Conservation (phyloP, 2,329 filamentous ascomycete species). For the Chalara sp. region DNA sequence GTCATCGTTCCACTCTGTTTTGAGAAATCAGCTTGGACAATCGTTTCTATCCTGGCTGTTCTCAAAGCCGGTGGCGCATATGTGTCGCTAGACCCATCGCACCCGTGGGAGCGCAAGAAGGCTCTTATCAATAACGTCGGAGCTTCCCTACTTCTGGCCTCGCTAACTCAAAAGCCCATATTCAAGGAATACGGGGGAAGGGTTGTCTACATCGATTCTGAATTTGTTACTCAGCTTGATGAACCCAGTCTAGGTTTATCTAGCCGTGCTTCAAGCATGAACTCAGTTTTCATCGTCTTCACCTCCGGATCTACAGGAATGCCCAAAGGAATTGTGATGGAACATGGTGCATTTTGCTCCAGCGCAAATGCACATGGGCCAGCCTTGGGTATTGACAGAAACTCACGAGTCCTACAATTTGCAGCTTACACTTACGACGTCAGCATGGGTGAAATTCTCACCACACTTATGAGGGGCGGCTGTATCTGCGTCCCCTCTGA, state of each 20-base stretch:
- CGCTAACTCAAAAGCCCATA: too few species aligned
- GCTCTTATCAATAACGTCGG: too few species aligned
- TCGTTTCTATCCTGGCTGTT: conserved; percentile 21
- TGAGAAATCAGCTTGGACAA: conserved; percentile 20
- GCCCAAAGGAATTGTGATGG: conserved; percentile 18
- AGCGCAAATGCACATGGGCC: neutral
- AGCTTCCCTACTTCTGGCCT: too few species aligned
- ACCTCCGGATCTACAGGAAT: conserved; percentile 23
- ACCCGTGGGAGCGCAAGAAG: conserved; percentile 20
- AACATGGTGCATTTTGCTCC: conserved; percentile 7
- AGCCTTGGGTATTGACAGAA: neutral
- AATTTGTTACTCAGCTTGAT: too few species aligned
- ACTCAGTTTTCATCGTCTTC: conserved; percentile 7
- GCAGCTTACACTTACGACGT: conserved; percentile 10
- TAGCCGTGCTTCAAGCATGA: neutral
- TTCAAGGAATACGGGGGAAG: too few species aligned
- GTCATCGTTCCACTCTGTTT: conserved; percentile 18
- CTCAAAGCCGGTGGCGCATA: conserved; percentile 19
- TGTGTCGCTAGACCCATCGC: conserved; percentile 23
- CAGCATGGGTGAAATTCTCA: conserved; percentile 4
- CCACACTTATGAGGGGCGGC: conserved; percentile 8
- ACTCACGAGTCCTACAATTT: conserved; percentile 3
- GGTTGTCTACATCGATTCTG: neutral
- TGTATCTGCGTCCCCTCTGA: conserved; percentile 11
- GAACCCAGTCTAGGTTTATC: too few species aligned